Evolutionary conservation across 2,329 filamentous ascomycete genomes (phyloP).

Genomic region (Bipolaris sorokiniana): DNA sequence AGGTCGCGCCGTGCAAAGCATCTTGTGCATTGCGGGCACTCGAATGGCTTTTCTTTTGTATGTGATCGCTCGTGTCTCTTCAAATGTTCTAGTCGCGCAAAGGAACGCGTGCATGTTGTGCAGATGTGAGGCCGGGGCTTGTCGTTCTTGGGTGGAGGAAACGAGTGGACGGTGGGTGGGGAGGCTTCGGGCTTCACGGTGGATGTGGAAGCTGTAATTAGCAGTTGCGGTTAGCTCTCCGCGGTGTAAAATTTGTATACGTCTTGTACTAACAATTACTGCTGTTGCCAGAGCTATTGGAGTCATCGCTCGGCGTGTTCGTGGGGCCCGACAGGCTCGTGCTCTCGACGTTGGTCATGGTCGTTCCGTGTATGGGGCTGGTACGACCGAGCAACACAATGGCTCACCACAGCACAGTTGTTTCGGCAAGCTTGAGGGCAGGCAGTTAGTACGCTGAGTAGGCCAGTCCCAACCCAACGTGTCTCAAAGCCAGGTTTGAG

Average conservation of each 20-base stretch:
- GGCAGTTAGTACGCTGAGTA: constrained; percentile 5
- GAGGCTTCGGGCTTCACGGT: constrained; percentile 41
- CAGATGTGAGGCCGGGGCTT: constrained; percentile 96
- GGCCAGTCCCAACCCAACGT: background rate
- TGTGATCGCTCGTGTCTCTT: constrained; percentile 98
- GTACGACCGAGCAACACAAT: constrained; percentile 19
- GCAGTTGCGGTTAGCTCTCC: constrained; percentile 25
- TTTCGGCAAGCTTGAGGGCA: constrained; percentile 6
- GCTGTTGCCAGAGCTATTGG: constrained; percentile 35
- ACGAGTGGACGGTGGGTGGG: constrained; percentile 48
- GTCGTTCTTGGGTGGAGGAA: constrained; percentile 91
- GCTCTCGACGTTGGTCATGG: constrained; percentile 36
- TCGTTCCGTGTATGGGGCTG: constrained; percentile 15
- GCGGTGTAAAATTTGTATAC: background rate
- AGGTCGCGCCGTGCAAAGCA: constrained; percentile 95
- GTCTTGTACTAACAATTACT: constrained; percentile 40
- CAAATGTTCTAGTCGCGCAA: constrained; percentile 92
- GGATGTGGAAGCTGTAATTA: constrained; percentile 38
- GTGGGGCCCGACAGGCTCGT: constrained; percentile 36
- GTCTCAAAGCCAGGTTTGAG: constrained; percentile 5
- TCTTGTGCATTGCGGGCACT: constrained; percentile 90
- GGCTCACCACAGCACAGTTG: constrained; percentile 19
- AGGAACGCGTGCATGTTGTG: constrained; percentile 86
- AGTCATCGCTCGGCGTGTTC: constrained; percentile 38
- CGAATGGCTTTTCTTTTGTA: constrained; percentile 98